phyloP scores from a whole-genome alignment of 2,329 filamentous ascomycete species.

The Penicillium sp. region DNA sequence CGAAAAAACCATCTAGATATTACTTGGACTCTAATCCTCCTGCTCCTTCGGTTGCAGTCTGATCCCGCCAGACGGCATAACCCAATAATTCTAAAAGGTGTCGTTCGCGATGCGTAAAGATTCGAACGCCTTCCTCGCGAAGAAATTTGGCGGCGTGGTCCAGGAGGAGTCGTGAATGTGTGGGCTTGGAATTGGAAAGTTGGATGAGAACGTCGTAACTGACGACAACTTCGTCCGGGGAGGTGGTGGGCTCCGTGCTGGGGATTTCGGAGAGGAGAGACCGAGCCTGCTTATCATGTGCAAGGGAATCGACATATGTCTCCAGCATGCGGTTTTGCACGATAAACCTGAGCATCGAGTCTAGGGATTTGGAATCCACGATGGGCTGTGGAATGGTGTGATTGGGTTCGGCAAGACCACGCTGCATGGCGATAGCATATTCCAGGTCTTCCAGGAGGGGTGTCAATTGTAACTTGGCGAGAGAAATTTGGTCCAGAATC shows the following conservation, averaged over 20 bases:
- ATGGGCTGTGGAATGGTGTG: slow-evolving; percentile 1
- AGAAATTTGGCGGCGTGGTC: slow-evolving; percentile 17
- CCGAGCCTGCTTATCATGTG: slow-evolving; percentile 14
- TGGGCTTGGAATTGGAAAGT: background rate
- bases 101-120: slow-evolving; percentile 24
- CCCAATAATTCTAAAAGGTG: slow-evolving; percentile 23
- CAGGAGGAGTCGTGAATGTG: background rate
- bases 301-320: slow-evolving; percentile 27
- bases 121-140: slow-evolving; percentile 7
- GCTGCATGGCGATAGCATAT: slow-evolving; percentile 23
- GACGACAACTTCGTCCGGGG: slow-evolving; percentile 10
- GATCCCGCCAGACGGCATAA: slow-evolving; percentile 22
- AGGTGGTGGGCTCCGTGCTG: background rate
- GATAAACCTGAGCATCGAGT: slow-evolving; percentile 26
- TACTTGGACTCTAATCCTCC: background rate
- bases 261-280: slow-evolving; percentile 4
- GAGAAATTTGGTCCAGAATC: slow-evolving; percentile 17
- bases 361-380: slow-evolving; percentile 13
- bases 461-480: slow-evolving; percentile 12
- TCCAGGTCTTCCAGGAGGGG: slow-evolving; percentile 31
- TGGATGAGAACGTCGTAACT: slow-evolving; percentile 13
- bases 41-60: background rate
- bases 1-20: background rate
- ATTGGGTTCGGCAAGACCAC: slow-evolving; percentile 10
- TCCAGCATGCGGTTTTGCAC: slow-evolving; percentile 28